Base-by-base conservation (phyloP, 2,329 filamentous ascomycete genomes). In the Rutstroemia sydowiana region DNA sequence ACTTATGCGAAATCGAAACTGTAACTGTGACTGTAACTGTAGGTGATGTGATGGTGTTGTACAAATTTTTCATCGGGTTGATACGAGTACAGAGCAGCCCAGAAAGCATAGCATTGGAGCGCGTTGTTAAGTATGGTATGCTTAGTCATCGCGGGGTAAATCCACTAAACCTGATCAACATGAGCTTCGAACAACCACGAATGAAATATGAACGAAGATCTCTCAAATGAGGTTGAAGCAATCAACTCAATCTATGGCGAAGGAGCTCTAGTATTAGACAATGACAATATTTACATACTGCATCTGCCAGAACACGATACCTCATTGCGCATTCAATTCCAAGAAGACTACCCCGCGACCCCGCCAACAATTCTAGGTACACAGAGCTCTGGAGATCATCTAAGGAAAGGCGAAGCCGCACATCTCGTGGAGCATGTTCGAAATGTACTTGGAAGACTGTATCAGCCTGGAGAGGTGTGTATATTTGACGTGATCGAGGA, bases 401-500 rank as follows among this genome's bases (percentile, higher is more conserved):
- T 82, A 18, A 78, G 76, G 45, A 81, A 81, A 62, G 88, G 91
- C 34, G 82, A 87, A 55, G 89, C 88, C 2, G 82, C 79, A 46
- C 74, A 81, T 47, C 79, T 89, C 45, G 75, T 91, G n/a, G 77
- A 79, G 2, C 69, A 87, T 2, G 83, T 93, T 52, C 75, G 82
- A 28, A 74, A 82, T 32, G 82, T 85, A 0, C 70, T 96, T 30
- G 74, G 73, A 1, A 72, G 75, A n/a, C 77, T 87, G 4, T 95
- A 84, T 67, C 75, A 78, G 48, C 78, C 82, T 0, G 90, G 89
- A 0, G 77, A 81, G 48, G 89, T 95, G 20, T 96, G 91, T 63
- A 72, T 98, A 3, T 98, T 91, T 63, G 92, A 96, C 65, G 77
- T 95, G n/a, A 77, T 96, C 34, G 91, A 95, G 63, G 85, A 87